Evolutionary conservation across 164 flowering plant species (phyloP), one percentile per base, ranked within the genome.

Genomic region (Platanus orientalis): DNA sequence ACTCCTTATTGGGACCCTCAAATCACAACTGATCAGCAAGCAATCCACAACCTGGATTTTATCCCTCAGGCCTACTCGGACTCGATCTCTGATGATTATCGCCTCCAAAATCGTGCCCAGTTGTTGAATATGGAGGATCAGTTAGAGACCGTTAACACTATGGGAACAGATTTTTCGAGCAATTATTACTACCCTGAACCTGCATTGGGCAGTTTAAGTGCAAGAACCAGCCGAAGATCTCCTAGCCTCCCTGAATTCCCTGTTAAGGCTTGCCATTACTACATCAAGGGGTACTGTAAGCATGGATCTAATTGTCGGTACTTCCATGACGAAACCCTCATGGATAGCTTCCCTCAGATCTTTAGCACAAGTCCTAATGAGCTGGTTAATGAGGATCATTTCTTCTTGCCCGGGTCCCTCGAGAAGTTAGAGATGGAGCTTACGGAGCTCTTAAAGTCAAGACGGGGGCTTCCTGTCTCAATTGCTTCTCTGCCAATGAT

Each of bases 401-500:
- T 76, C 20, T 73, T 88, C 58, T 80, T 74, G 1, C 85, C 89
- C 0, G 83, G 87, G 17, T 81, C 98, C 1, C 85, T 92, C 4
- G 94, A 85, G 76, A 80, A 75, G 59, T 72, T 93, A 9, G 97
- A 90, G 67, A 0, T 78, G 28, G 98, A 93, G 75, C 79, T 93
- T 16, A 71, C 75, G 0, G 90, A 90, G 76, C 77, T 93, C 2
- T 64, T 93, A 72, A 90, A 78, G 69, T 72, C 78, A 28, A 78
- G 80, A 72, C 73, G 88, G 65, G 96, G 95, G 2, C 25, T 52
- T 64, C 97, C 98, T 48, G 77, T 93, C 39, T 86, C 98, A 0
- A 88, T 93, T 67, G 96, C 98, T 7, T 83, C 97, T 9, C 62
- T 93, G 64, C 98, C 98, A 0, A 76, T 83, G 83, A 19, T 90